Base-by-base conservation (phyloP, 148 eudicot genomes). In the Nyssa sinensis region DNA sequence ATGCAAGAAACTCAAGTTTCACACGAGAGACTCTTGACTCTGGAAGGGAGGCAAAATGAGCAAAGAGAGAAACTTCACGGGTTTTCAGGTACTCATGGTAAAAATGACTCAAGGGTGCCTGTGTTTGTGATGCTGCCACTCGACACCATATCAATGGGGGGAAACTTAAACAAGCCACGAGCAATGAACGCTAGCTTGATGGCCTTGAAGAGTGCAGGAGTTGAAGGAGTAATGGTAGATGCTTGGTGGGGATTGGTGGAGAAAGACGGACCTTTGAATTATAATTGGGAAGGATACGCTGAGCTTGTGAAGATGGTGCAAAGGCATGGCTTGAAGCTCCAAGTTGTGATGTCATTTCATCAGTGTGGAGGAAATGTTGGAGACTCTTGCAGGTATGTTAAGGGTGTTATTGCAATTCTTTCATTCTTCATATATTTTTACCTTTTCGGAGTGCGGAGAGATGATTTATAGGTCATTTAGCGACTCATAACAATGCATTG, bases 331-430 rank as follows among this genome's bases (percentile, higher is more conserved):
- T 80, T 94, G 77, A 94, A 92, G 90, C 90, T 94, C 53, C 98
- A 94, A 88, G 97, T 80, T 17, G 98, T 94, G 51, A 94, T 94
- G 97, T 94, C 98, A 32, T 92, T 94, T 68, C 98, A 94, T 69
- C 98, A 94, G 77, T 94, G 98, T 75, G 98, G 98, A 66, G 98
- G 98, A 74, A 94, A 94, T 77, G 98, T 94, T 25, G 98, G 98
- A 60, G 98, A 94, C 79, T 88, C 96, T 55, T 94, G 98, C 98
- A 92, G 96, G 98, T 94, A 93, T 53, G 35, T 27, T n/a, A 23
- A 55, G 19, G 25, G 25, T 27, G 7, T 35, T 23, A 23, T 14
- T 33, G 41, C 33, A 29, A 30, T 69, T 33, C 14, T 21, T 71
- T 7, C 53, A 6, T 53, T 53, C 17, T 53, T n/a, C 58, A 16